These are phyloP conservation scores for Circinella minor DNA, from an alignment of 371 early-diverging fungal genomes.

Conservation along the genomic window DNA sequence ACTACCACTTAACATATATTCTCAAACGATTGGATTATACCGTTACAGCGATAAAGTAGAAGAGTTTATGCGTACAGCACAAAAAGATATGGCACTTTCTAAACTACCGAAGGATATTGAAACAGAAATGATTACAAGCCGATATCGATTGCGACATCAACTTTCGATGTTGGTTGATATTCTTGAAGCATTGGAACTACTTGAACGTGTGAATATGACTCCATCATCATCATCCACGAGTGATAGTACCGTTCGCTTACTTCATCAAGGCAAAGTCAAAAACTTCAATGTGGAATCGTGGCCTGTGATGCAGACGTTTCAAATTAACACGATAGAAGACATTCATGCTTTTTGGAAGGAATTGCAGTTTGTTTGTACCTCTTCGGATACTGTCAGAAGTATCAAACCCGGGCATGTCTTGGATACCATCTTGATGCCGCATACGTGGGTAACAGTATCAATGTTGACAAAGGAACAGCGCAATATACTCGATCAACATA, in stretches of 20 bases:
- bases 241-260: background rate
- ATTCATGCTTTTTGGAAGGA: constrained; percentile 25
- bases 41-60: constrained; percentile 11
- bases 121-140: constrained; percentile 4
- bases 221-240: background rate
- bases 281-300: constrained; percentile 14
- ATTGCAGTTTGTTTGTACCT: constrained; percentile 25
- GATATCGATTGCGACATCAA: constrained; percentile 12
- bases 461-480: constrained; percentile 18
- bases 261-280: constrained; percentile 9
- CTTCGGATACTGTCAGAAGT: constrained; percentile 4
- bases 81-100: constrained; percentile 12
- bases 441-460: constrained; percentile 18
- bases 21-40: constrained; percentile 21
- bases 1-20: constrained; percentile 21
- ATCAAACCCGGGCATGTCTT: background rate
- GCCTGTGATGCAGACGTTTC: constrained; percentile 17
- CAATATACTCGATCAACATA: constrained; percentile 14
- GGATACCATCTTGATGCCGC: constrained; percentile 13
- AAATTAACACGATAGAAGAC: constrained; percentile 10
- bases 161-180: constrained; percentile 12
- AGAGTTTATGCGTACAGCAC: constrained; percentile 13
- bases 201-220: constrained; percentile 6
- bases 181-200: constrained; percentile 20
- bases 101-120: constrained; percentile 11